These are phyloP conservation scores for Metschnikowia reukaufii DNA, from an alignment of 805 yeast genomes.

Conservation along the genomic window DNA sequence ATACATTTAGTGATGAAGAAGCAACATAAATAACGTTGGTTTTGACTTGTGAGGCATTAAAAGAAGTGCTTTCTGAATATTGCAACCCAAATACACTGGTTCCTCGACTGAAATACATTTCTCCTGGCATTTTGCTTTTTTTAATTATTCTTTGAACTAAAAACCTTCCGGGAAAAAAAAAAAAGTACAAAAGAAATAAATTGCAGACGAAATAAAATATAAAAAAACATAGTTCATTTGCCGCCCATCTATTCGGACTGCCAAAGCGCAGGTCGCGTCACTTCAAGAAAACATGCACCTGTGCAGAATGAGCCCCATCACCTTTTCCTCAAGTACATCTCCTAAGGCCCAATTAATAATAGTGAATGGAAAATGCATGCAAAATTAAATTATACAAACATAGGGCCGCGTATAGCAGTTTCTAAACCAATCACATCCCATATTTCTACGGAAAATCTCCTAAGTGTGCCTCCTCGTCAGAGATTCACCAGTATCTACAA, in stretches of 20 bases:
- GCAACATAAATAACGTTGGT: conserved; percentile 6
- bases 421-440: conserved; percentile 10
- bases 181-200: no score
- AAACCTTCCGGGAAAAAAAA: no score
- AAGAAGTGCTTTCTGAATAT: background rate
- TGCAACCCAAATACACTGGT: conserved; percentile 5
- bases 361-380: conserved; percentile 1
- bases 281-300: background rate
- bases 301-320: no score
- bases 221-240: no score
- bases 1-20: conserved; percentile 8
- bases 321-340: no score
- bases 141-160: no score
- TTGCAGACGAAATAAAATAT: no score
- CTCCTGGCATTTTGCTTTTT: conserved; percentile 3
- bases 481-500: conserved; percentile 25
- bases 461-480: conserved; percentile 9
- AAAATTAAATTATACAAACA: conserved; percentile 6
- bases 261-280: background rate
- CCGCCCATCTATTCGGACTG: no score
- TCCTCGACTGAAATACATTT: conserved; percentile 5
- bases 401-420: conserved; percentile 15
- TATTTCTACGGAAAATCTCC: conserved; percentile 9
- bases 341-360: background rate
- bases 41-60: background rate